Conservation (phyloP, 768 basidiomycete species). For the Gloeopeniophorella convolvens region DNA sequence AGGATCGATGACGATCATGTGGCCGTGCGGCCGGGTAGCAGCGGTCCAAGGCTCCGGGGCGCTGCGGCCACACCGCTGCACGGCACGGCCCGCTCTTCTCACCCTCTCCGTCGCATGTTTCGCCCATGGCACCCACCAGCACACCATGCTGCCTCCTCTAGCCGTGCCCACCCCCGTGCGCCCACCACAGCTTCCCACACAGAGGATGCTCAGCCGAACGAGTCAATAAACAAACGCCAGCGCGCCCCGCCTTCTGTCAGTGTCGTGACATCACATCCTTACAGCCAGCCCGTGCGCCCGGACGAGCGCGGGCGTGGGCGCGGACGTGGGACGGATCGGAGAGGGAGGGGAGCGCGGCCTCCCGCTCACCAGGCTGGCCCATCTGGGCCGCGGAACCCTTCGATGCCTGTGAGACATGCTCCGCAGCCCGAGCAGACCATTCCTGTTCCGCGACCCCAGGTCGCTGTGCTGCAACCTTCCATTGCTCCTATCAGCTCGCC, state of each 20-base stretch:
- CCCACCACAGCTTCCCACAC: not conserved
- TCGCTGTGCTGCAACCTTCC: too few species aligned
- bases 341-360: too few species aligned
- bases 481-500: too few species aligned
- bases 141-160: not conserved
- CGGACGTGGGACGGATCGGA: not conserved
- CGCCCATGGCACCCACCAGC: conserved; percentile 7
- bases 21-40: too few species aligned
- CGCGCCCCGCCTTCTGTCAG: conserved; percentile 6
- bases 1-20: too few species aligned
- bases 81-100: not conserved
- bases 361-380: not conserved
- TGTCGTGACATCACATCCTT: too few species aligned
- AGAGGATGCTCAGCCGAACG: conserved; percentile 21
- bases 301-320: not conserved
- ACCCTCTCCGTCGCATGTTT: conserved; percentile 1
- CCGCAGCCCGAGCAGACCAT: not conserved
- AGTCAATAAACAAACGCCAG: conserved; percentile 10
- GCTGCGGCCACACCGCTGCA: not conserved
- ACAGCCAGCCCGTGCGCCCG: not conserved
- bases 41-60: not conserved
- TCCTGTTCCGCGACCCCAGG: too few species aligned
- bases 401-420: not conserved
- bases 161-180: not conserved
- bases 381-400: not conserved